Evolutionary conservation across 2,329 filamentous ascomycete genomes (phyloP).

Genomic region (Nothophaeocryptopus gaeumannii): DNA sequence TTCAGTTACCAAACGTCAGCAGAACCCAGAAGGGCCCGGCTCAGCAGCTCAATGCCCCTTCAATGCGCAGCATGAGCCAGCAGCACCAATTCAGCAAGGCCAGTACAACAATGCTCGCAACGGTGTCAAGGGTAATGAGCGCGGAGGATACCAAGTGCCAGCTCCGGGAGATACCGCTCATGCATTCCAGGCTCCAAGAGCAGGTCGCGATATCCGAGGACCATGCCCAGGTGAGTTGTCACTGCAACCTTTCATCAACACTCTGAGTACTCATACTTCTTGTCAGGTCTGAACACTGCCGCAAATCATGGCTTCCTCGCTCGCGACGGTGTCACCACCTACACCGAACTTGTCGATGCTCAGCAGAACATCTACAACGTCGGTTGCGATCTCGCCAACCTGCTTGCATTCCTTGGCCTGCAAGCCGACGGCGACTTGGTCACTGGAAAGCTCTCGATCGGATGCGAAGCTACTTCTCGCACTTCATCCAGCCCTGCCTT

Average conservation of each 20-base stretch:
- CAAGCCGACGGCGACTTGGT: constrained; percentile 42
- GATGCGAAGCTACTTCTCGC: constrained; percentile 45
- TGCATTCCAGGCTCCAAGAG: constrained; percentile 36
- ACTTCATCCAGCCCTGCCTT: constrained; percentile 37
- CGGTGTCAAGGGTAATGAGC: constrained; percentile 40
- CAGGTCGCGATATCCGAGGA: constrained; percentile 40
- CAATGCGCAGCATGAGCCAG: constrained; percentile 40
- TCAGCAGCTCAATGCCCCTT: constrained; percentile 36
- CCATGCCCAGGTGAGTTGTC: constrained; percentile 22
- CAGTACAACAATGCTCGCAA: constrained; percentile 46
- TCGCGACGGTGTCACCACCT: constrained; percentile 43
- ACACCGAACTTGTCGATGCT: constrained; percentile 45
- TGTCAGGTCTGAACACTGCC: constrained; percentile 39
- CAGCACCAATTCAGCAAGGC: constrained; percentile 34
- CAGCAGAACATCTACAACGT: constrained; percentile 49
- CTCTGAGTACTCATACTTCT: too few relatives aligned
- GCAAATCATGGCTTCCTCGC: constrained; percentile 47
- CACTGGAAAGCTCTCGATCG: constrained; percentile 45
- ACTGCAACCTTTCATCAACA: too few relatives aligned
- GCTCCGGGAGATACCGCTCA: constrained; percentile 41
- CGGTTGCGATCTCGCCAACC: constrained; percentile 41
- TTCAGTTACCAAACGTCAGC: constrained; percentile 29
- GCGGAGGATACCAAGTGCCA: constrained; percentile 46
- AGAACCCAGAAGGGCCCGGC: constrained; percentile 29
- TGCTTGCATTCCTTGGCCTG: constrained; percentile 42